Conservation (phyloP, 2,329 filamentous ascomycete species). For the Monosporascus sp. region DNA sequence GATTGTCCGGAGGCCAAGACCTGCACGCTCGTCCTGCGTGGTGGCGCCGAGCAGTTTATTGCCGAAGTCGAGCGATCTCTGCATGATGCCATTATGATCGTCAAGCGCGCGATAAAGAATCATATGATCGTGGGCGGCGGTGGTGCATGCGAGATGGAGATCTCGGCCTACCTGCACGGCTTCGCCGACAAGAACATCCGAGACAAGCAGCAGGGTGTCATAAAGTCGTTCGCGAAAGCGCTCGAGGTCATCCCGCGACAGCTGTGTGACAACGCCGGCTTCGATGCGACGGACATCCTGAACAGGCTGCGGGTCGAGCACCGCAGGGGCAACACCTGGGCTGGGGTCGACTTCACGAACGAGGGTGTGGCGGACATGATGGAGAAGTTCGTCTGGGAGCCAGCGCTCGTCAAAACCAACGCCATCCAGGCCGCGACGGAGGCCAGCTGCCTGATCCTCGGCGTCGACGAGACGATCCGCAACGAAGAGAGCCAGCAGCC, state of each 20-base stretch:
- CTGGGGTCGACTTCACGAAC: constrained; percentile 88
- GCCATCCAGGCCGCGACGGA: constrained; percentile 94
- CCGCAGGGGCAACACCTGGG: constrained; percentile 87
- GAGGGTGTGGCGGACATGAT: constrained; percentile 95
- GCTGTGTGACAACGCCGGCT: constrained; percentile 96
- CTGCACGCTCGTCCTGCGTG: constrained; percentile 90
- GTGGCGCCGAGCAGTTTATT: constrained; percentile 98
- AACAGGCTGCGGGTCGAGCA: constrained; percentile 96
- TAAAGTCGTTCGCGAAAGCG: constrained; percentile 97
- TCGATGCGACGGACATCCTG: constrained; percentile 96
- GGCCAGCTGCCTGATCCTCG: constrained; percentile 89
- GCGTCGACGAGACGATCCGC: constrained; percentile 96
- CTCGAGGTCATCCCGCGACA: constrained; percentile 95
- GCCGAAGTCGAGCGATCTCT: constrained; percentile 96
- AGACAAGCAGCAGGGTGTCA: constrained; percentile 94
- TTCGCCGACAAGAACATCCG: constrained; percentile 90
- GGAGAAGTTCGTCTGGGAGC: constrained; percentile 96
- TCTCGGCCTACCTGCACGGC: constrained; percentile 87
- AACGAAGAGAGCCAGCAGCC: constrained; percentile 90
- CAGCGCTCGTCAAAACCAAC: constrained; percentile 92
- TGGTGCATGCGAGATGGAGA: constrained; percentile 93
- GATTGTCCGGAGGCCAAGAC: constrained; percentile 94
- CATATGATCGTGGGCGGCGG: constrained; percentile 91
- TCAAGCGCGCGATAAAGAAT: constrained; percentile 96
- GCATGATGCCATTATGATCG: constrained; percentile 99